Evolutionary conservation across 2,329 filamentous ascomycete species (phyloP), one percentile per base, ranked within the genome.

Genomic region (Fusarium acutatum): DNA sequence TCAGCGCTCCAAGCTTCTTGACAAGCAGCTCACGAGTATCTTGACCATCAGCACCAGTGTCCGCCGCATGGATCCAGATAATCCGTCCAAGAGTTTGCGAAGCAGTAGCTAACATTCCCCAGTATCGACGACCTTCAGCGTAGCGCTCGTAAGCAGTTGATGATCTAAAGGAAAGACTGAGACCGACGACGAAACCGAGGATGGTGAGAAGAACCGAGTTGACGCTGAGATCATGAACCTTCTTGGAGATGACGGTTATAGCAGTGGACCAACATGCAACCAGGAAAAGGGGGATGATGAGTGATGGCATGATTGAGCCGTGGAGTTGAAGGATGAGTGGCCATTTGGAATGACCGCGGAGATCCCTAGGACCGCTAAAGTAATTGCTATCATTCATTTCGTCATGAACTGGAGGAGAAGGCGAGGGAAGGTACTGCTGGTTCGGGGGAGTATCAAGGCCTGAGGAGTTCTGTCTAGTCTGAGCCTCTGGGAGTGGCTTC

Each of bases 11-110:
- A 84, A 94, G 79, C 81, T 95, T 96, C 60, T 85, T 88, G 10
- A 96, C 84, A 3, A 95, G 77, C 74, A 93, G 90, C 47, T 92
- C 86, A 75, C 93, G 93, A n/a, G 87, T 85, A 20, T 84, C 82
- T 8, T 58, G 28, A 14, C 67, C 84, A 59, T 43, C 89, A 84
- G 34, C 85, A 57, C 47, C 89, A 84, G 28, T 86, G 84, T 74
- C 92, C 85, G 79, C 92, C 5, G 89, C 86, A 77, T 97, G 93
- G 26, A 97, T 87, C 95, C 95, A 98, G 79, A 96, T 93, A 11
- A 93, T 87, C 24, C 95, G 90, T 75, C 90, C 93, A 73, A 97
- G 86, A 79, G 90, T 84, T 83, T 94, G 85, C 77, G 86, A 83
- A 77, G 92, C 91, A 79, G 87, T 85, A 53, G 87, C 88, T 73